These are phyloP conservation scores for Cryptococcus deneoformans DNA, from an alignment of 1,284 basidiomycete genomes.

Conservation along the genomic window DNA sequence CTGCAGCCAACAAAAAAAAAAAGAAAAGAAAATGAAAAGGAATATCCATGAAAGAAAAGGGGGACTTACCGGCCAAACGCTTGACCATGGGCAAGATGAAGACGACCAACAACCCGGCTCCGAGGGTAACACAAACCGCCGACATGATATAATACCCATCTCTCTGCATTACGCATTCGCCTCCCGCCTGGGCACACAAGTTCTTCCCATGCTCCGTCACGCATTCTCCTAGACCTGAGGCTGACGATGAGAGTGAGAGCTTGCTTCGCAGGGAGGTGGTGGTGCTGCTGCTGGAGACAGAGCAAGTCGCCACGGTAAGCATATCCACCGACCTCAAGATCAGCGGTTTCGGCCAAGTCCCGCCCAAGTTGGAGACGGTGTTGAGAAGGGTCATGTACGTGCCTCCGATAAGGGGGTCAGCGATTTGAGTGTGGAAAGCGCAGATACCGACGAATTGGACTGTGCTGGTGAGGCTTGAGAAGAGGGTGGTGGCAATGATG, in stretches of 20 bases:
- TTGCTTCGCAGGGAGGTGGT: not conserved
- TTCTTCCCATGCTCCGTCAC: conserved; percentile 85
- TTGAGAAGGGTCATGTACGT: conserved; percentile 98
- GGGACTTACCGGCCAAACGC: conserved; percentile 72
- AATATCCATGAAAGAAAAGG: too few relatives aligned
- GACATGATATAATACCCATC: conserved; percentile 94
- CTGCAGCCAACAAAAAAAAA: not conserved
- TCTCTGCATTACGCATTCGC: conserved; percentile 73
- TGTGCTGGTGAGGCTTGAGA: conserved; percentile 86
- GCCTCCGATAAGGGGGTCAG: conserved; percentile 95
- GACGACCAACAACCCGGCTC: conserved; percentile 65
- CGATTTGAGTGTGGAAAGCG: conserved; percentile 96
- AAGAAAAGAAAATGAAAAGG: not conserved
- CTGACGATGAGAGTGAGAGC: conserved; percentile 36
- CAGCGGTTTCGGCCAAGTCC: conserved; percentile 86
- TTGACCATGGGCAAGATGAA: conserved; percentile 83
- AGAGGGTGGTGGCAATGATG: conserved; percentile 73
- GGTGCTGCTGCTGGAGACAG: conserved; percentile 52
- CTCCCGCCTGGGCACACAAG: conserved; percentile 69
- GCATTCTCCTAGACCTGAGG: conserved; percentile 60
- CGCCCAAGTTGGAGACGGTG: conserved; percentile 95
- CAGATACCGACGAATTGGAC: conserved; percentile 98
- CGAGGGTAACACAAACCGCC: conserved; percentile 71
- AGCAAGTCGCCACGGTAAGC: conserved; percentile 78
- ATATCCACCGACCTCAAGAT: conserved; percentile 68